Percentiles rank a stretch among this genome's conserved stretches.
phyloP scores from a whole-genome alignment of 164 flowering plant genomes.

The Vitis labrusca region DNA sequence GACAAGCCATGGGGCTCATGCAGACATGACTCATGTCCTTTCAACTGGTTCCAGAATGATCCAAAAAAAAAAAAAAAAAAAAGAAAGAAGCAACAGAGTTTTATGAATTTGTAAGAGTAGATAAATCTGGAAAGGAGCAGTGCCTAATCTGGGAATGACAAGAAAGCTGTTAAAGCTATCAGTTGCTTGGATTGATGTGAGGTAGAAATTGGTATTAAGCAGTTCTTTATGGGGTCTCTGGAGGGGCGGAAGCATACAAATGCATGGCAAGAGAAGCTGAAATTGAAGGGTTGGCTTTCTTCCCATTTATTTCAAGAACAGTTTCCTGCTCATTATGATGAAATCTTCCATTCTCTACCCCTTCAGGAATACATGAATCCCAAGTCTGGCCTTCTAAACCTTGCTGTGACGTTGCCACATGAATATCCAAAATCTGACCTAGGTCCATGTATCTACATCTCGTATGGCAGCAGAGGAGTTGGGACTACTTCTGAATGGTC shows the following conservation, averaged over 20 bases:
- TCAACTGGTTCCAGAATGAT: no score
- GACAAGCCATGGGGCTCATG: no score
- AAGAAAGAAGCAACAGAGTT: no score
- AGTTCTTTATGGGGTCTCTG: constrained; percentile 53
- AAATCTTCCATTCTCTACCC: constrained; percentile 50
- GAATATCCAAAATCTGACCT: constrained; percentile 40
- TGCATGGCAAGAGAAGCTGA: constrained; percentile 49
- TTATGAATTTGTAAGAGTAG: no score
- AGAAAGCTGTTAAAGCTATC: no score
- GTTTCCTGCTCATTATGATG: constrained; percentile 55
- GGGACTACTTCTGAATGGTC: constrained; percentile 54
- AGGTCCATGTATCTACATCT: constrained; percentile 57
- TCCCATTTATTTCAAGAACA: constrained; percentile 52
- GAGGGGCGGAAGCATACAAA: constrained; percentile 37
- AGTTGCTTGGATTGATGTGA: constrained; percentile 1
- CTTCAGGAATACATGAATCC: constrained; percentile 78
- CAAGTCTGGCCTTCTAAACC: constrained; percentile 58
- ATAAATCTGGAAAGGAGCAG: no score
- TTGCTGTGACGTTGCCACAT: constrained; percentile 53
- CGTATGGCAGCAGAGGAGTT: constrained; percentile 58
- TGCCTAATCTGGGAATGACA: no score
- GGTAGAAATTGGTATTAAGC: constrained; percentile 56
- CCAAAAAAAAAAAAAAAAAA: no score
- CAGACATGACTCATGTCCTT: no score
- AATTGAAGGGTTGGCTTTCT: constrained; percentile 65